Conservation (phyloP, 768 basidiomycete genomes). For the Leccinellum luteum region DNA sequence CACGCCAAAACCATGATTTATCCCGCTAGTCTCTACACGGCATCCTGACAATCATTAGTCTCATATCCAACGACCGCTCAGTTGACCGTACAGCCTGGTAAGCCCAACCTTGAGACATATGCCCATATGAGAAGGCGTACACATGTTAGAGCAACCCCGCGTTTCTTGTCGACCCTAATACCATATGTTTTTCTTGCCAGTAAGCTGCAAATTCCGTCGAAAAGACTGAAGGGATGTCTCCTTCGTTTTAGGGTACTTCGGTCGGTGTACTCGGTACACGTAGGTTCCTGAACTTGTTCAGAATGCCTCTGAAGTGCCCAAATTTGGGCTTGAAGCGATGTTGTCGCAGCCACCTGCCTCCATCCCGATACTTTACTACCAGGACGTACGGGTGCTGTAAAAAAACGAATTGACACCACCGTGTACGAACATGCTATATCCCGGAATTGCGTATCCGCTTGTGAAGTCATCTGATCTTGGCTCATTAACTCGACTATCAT, state of each 20-base stretch:
- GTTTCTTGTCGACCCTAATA: slow-evolving; percentile 12
- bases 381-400: not conserved
- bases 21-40: not conserved
- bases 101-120: slow-evolving; percentile 6
- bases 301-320: not conserved
- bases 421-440: not conserved
- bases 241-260: not conserved
- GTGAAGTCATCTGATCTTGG: not conserved
- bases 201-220: not conserved
- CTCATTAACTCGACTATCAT: not conserved
- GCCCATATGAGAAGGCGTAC: slow-evolving; percentile 13
- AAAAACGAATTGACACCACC: not conserved
- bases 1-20: slow-evolving; percentile 28
- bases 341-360: not conserved
- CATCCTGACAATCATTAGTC: not conserved
- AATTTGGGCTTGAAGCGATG: not conserved
- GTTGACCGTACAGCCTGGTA: slow-evolving; percentile 12
- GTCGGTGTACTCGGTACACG: not conserved
- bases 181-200: slow-evolving; percentile 5
- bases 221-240: not conserved
- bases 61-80: slow-evolving; percentile 2
- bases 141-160: slow-evolving; percentile 19
- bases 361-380: no score
- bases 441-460: not conserved
- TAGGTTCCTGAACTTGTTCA: not conserved